Evolutionary conservation across 1,284 basidiomycete genomes (phyloP).

Genomic region (Cutaneotrichosporon cavernicola): DNA sequence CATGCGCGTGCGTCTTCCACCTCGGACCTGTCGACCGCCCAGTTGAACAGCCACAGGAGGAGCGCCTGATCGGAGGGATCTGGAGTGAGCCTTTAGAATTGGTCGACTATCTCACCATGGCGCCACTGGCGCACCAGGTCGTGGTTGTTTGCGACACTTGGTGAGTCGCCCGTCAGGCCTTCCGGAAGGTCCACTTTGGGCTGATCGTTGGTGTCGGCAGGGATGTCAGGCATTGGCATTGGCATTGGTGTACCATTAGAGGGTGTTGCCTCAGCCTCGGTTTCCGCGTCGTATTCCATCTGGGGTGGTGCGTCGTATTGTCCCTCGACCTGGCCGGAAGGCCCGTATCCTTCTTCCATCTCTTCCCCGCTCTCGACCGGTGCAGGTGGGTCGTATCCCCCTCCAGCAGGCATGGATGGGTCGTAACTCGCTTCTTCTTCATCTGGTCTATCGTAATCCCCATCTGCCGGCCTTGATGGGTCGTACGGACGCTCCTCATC

Average conservation of each 20-base stretch:
- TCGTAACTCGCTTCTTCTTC: conserved; percentile 11
- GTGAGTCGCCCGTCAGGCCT: conserved; percentile 36
- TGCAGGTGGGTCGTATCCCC: conserved; percentile 6
- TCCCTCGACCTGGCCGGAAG: conserved; percentile 1
- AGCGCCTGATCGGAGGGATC: conserved; percentile 35
- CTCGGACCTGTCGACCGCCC: conserved; percentile 50
- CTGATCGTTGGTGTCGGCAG: conserved; percentile 10
- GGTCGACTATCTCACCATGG: conserved; percentile 26
- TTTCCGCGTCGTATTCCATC: not conserved
- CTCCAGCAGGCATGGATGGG: conserved; percentile 10
- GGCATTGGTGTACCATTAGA: conserved; percentile 10
- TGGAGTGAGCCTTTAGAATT: conserved; percentile 17
- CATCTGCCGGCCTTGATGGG: not conserved
- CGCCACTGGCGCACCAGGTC: conserved; percentile 35
- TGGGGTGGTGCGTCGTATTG: conserved; percentile 4
- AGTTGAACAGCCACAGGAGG: conserved; percentile 53
- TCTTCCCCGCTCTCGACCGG: conserved; percentile 9
- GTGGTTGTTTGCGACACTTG: conserved; percentile 38
- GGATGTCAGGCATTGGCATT: not conserved
- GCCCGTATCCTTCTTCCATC: conserved; percentile 8
- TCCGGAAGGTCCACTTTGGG: conserved; percentile 31
- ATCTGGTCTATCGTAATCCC: not conserved
- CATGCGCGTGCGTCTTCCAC: conserved; percentile 49
- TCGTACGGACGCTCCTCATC: not conserved
- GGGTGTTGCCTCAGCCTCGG: conserved; percentile 2